Percentiles rank a stretch among this genome's conserved stretches.
Conservation (phyloP, 768 basidiomycete species). For the Leccinum barrowsii region DNA sequence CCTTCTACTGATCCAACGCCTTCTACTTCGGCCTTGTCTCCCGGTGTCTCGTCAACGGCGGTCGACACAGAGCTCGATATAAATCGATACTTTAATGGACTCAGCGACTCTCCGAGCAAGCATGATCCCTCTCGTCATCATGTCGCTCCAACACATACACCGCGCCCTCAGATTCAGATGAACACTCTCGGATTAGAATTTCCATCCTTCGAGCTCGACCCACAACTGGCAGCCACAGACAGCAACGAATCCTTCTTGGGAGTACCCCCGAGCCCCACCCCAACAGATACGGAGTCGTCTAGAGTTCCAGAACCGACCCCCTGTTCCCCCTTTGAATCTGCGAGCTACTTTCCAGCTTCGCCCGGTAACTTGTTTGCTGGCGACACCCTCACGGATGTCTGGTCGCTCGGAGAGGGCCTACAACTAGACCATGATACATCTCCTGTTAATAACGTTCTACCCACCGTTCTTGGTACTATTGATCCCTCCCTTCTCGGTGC, state of each 20-base stretch:
- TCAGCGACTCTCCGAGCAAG: slow-evolving; percentile 22
- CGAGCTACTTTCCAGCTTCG: slow-evolving; percentile 2
- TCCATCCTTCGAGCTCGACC: slow-evolving; percentile 6
- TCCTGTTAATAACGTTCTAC: neutral
- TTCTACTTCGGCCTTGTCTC: neutral
- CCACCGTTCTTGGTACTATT: slow-evolving; percentile 19
- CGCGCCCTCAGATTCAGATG: slow-evolving; percentile 1
- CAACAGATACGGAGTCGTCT: neutral
- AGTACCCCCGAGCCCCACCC: slow-evolving; percentile 25
- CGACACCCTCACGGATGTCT: neutral
- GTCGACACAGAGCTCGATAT: slow-evolving; percentile 23
- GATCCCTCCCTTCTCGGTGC: slow-evolving; percentile 29
- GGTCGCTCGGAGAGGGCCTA: slow-evolving; percentile 5
- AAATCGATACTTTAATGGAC: slow-evolving; percentile 26
- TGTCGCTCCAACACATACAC: slow-evolving; percentile 2
- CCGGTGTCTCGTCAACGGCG: neutral
- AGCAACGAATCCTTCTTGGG: slow-evolving; percentile 24
- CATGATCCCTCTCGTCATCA: neutral
- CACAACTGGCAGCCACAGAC: slow-evolving; percentile 3
- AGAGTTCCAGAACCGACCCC: neutral
- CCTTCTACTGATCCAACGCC: neutral
- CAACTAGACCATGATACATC: neutral
- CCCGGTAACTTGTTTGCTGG: slow-evolving; percentile 1
- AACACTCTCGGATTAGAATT: slow-evolving; percentile 5
- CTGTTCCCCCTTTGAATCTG: neutral